These are phyloP conservation scores for Hippophae tibetana DNA, from an alignment of 306 rosid species.

Conservation along the genomic window DNA sequence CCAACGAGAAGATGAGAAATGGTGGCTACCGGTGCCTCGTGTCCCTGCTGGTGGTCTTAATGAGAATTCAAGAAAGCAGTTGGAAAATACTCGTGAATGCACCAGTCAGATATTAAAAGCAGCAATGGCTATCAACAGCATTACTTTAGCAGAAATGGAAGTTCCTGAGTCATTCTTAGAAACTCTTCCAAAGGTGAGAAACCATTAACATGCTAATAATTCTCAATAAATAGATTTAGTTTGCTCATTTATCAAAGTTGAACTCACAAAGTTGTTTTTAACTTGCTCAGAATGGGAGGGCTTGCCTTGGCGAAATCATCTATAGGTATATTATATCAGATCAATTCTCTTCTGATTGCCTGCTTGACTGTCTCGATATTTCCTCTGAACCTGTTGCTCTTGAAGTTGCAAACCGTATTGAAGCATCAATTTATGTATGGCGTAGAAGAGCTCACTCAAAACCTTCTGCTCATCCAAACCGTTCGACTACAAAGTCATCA, in stretches of 20 bases:
- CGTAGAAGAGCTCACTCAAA: slow-evolving; percentile 61
- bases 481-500: slow-evolving; percentile 75
- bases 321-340: slow-evolving; percentile 83
- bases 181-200: slow-evolving; percentile 65
- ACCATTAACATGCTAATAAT: background rate
- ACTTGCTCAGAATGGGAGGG: slow-evolving; percentile 69
- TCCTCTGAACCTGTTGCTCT: slow-evolving; percentile 90
- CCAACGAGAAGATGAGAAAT: slow-evolving; percentile 89
- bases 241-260: too few species aligned
- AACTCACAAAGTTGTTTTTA: background rate
- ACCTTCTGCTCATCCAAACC: slow-evolving; percentile 42
- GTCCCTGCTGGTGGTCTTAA: slow-evolving; percentile 74
- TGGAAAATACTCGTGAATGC: slow-evolving; percentile 76
- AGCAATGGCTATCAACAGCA: slow-evolving; percentile 76
- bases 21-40: slow-evolving; percentile 99
- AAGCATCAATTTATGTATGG: slow-evolving; percentile 82
- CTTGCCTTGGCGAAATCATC: slow-evolving; percentile 78
- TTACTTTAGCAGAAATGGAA: slow-evolving; percentile 76
- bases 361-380: slow-evolving; percentile 82
- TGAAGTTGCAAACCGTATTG: slow-evolving; percentile 86
- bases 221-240: too few species aligned
- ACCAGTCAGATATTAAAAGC: slow-evolving; percentile 76
- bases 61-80: slow-evolving; percentile 63
- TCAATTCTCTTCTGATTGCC: slow-evolving; percentile 62
- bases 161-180: slow-evolving; percentile 84